These are phyloP conservation scores for Tilletia setariae DNA, from an alignment of 1,284 basidiomycete species.

Conservation along the genomic window DNA sequence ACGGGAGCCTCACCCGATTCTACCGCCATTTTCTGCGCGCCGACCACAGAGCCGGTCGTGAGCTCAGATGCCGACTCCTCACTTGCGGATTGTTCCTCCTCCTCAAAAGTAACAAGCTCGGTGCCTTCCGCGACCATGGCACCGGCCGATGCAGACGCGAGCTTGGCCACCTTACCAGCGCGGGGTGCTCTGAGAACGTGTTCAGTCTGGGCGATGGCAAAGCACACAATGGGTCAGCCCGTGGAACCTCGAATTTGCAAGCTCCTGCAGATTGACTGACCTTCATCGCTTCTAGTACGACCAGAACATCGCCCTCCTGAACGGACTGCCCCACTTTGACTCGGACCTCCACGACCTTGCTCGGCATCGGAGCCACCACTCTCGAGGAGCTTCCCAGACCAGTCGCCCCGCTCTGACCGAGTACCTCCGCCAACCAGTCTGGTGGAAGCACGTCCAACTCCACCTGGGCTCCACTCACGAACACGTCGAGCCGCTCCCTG, in stretches of 20 bases:
- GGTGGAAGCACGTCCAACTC: constrained; percentile 27
- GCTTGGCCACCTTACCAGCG: constrained; percentile 63
- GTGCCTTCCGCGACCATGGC: constrained; percentile 83
- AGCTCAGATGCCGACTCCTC: background rate
- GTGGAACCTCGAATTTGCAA: background rate
- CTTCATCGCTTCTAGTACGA: constrained; percentile 94
- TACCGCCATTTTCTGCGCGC: too few relatives aligned
- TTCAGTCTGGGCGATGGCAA: constrained; percentile 61
- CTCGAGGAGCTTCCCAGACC: background rate
- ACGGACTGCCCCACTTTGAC: constrained; percentile 73
- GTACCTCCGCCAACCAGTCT: constrained; percentile 24
- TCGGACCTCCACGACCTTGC: constrained; percentile 68
- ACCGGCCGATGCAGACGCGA: constrained; percentile 67
- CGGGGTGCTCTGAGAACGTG: constrained; percentile 66
- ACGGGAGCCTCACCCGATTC: too few relatives aligned
- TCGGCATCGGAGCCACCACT: constrained; percentile 29
- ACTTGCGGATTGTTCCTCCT: constrained; percentile 13
- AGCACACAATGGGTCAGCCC: background rate
- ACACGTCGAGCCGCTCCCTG: constrained; percentile 8
- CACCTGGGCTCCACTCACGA: constrained; percentile 9
- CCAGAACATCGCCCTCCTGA: constrained; percentile 73
- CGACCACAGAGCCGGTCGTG: too few relatives aligned
- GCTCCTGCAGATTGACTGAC: constrained; percentile 11
- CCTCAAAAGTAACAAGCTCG: constrained; percentile 65
- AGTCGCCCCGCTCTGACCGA: background rate